Percentiles rank a stretch among this genome's conserved stretches.
These are phyloP conservation scores for Xylaria sp. DNA, from an alignment of 2,329 filamentous ascomycete genomes.

Conservation along the genomic window DNA sequence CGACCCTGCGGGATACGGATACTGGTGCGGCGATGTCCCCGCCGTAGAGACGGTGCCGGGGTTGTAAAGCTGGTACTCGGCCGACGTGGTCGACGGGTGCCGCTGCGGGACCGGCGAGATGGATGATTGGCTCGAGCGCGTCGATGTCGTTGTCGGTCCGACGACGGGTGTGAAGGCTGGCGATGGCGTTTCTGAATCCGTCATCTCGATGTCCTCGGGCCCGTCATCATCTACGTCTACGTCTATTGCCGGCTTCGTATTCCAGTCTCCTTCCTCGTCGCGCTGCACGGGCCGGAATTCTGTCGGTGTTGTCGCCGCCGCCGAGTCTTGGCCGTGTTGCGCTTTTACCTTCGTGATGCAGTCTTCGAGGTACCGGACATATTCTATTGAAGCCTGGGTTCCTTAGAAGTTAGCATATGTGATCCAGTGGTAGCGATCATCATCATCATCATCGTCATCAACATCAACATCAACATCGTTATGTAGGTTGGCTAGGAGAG, in stretches of 20 bases:
- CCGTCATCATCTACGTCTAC: slow-evolving; percentile 56
- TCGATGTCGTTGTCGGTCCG: slow-evolving; percentile 43
- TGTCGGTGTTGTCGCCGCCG: slow-evolving; percentile 36
- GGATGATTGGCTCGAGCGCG: slow-evolving; percentile 56
- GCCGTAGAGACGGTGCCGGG: slow-evolving; percentile 44
- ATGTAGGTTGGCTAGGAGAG: neutral
- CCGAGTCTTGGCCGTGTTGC: slow-evolving; percentile 53
- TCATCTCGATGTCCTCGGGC: slow-evolving; percentile 70
- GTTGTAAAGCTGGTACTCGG: slow-evolving; percentile 57
- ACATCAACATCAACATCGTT: no score
- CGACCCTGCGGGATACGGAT: slow-evolving; percentile 52
- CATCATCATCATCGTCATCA: neutral
- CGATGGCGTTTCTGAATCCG: slow-evolving; percentile 61
- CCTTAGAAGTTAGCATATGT: neutral
- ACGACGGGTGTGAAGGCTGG: slow-evolving; percentile 52
- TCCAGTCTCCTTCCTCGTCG: slow-evolving; percentile 42
- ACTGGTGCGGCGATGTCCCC: slow-evolving; percentile 49
- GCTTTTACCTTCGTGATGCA: slow-evolving; percentile 84
- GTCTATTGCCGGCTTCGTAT: slow-evolving; percentile 47
- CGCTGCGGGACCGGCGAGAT: slow-evolving; percentile 65
- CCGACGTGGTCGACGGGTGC: slow-evolving; percentile 60
- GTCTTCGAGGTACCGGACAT: slow-evolving; percentile 91
- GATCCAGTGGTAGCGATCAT: neutral
- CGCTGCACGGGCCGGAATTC: slow-evolving; percentile 44
- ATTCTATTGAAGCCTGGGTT: slow-evolving; percentile 89